Evolutionary conservation across 306 rosid species (phyloP).

Genomic region (Vigna mungo): DNA sequence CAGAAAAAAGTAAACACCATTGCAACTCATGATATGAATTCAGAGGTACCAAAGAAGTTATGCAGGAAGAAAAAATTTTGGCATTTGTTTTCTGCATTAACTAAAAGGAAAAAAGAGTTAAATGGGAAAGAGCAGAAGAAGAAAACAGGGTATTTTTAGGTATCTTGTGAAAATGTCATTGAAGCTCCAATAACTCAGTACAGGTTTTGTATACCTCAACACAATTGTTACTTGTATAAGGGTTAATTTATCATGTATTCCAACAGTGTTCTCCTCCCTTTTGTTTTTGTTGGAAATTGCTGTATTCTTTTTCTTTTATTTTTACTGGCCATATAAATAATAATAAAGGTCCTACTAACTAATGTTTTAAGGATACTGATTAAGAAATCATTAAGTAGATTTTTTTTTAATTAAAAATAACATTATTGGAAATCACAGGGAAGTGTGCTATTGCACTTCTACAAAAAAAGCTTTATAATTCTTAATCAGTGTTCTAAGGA

Average conservation of each 20-base stretch:
- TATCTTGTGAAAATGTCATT: slow-evolving; percentile 20
- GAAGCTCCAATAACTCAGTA: background rate
- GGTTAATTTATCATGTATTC: slow-evolving; percentile 10
- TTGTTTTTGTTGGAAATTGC: background rate
- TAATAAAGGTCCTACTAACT: no score
- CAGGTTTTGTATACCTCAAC: slow-evolving; percentile 28
- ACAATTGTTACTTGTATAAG: no score
- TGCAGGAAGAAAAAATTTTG: slow-evolving; percentile 38
- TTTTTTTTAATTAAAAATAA: no score
- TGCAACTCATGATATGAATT: slow-evolving; percentile 36
- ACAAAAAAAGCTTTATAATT: no score
- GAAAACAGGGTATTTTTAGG: slow-evolving; percentile 34
- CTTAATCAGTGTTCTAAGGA: no score
- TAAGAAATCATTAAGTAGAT: no score
- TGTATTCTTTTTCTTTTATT: background rate
- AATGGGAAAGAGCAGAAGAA: slow-evolving; percentile 33
- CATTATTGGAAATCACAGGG: no score
- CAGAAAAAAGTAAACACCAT: slow-evolving; percentile 28
- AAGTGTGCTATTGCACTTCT: no score
- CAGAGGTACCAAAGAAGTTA: slow-evolving; percentile 37
- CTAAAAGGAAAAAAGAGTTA: background rate
- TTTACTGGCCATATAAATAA: background rate
- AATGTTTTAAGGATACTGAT: no score
- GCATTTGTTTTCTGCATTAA: slow-evolving; percentile 48
- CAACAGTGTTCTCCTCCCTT: background rate